Evolutionary conservation across 2,329 filamentous ascomycete genomes (phyloP), one percentile per base, ranked within the genome.

Genomic region (Emergomyces pasteurianus): DNA sequence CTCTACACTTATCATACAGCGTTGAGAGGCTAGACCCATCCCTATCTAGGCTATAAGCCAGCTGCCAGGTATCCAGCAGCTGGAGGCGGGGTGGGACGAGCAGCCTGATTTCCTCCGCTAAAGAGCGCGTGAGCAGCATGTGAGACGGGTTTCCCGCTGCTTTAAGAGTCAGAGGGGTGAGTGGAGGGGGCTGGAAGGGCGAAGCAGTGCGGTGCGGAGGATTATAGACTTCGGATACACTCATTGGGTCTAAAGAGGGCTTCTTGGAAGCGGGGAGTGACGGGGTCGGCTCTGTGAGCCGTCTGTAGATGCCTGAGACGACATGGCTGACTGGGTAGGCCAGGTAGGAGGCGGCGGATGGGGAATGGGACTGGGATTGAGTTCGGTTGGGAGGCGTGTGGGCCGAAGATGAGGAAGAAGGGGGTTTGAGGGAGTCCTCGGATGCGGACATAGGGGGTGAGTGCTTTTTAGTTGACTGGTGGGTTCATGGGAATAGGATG

Each of bases 91-190:
- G 86, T 0, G 94, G 94, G 26, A 97, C 79, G 69, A 97, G 86
- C 46, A 95, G 83, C 55, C 94, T 83, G 61, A 97, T 96, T 77
- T 97, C 94, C 76, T 97, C 94, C 2, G 92, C 94, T 36, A 97
- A 78, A 12, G 85, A 82, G 57, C 79, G 78, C 21, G 82, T 87
- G 60, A 99, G 80, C 59, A 97, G 78, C 65, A 74, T 70, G 60
- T 84, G 82, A 54, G 84, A 85, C 42, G 79, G 80, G 21, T 75
- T 67, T 21, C 80, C 76, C 3, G 87, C 90, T 67, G 80, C 80
- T 1, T 79, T 75, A 42, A 97, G 80, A 4, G 81, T 79, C 26
- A 97, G 76, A 0, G 92, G 90, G 61, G 92, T 92, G 57, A 97
- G 83, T 0, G 92, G 92, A 12, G 92, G 92, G 1, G 91, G 90